Conservation (phyloP, 2,329 filamentous ascomycete species). For the Uncinocarpus reesii region DNA sequence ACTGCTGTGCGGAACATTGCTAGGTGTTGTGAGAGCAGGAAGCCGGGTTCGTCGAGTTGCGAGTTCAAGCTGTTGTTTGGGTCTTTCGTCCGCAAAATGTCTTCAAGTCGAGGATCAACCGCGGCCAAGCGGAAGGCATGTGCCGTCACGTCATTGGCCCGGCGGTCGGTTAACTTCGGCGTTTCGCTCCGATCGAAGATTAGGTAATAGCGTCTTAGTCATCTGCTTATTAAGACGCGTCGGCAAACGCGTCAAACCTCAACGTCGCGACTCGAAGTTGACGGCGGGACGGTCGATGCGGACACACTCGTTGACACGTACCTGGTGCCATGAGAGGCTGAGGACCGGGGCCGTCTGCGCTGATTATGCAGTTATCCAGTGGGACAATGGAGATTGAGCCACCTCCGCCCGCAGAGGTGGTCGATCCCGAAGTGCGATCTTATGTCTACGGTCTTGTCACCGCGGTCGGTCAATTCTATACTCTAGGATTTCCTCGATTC, state of each 20-base stretch:
- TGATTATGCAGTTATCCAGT: not conserved
- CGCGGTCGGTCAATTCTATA: conserved; percentile 52
- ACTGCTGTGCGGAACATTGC: conserved; percentile 31
- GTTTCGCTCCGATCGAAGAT: conserved; percentile 7
- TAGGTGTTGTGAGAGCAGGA: not conserved
- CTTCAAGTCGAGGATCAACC: not conserved
- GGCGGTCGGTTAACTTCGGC: conserved; percentile 28
- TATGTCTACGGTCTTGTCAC: conserved; percentile 90
- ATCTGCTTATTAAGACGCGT: conserved; percentile 7
- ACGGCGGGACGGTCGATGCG: too few species aligned
- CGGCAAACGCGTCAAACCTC: conserved; percentile 7
- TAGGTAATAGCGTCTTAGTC: conserved; percentile 1
- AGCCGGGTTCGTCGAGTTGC: not conserved
- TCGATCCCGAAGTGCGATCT: conserved; percentile 86
- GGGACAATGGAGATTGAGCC: conserved; percentile 35
- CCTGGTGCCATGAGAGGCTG: not conserved
- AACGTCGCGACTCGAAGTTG: not conserved
- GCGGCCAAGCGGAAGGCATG: conserved; percentile 7
- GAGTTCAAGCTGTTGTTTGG: too few species aligned
- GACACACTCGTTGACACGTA: too few species aligned
- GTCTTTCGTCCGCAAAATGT: too few species aligned
- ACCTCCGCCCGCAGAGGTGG: conserved; percentile 42
- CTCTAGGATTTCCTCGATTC: too few species aligned
- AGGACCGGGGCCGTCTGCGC: not conserved
- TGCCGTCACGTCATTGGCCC: conserved; percentile 14